A percentile compares a stretch with the other conserved stretches of the same genome.
Evolutionary conservation across 345 rosid species (phyloP).

Genomic region (Hypericum androsaemum): DNA sequence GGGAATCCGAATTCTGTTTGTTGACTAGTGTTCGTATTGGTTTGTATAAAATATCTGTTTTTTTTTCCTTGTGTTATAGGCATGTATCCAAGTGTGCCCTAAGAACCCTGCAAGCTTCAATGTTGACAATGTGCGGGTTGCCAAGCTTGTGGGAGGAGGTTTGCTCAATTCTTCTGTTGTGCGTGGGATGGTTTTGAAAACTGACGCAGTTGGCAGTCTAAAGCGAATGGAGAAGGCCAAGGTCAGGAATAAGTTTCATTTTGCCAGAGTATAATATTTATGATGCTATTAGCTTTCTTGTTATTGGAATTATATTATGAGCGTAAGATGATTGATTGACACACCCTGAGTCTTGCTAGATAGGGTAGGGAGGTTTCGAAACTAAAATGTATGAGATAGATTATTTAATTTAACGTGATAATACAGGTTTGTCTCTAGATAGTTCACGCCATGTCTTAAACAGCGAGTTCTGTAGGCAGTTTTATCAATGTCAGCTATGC

Average conservation of each 20-base stretch:
- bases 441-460: too few species aligned
- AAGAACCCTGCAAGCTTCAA: constrained; percentile 88
- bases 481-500: too few species aligned
- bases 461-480: too few species aligned
- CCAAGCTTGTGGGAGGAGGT: constrained; percentile 93
- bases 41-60: background rate
- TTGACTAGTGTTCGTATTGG: constrained; percentile 8
- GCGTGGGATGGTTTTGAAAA: constrained; percentile 86
- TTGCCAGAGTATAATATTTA: background rate
- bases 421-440: too few species aligned
- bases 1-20: too few species aligned
- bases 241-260: constrained; percentile 29
- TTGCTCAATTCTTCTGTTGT: constrained; percentile 63
- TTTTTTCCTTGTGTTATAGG: constrained; percentile 31
- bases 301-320: too few species aligned
- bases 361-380: too few species aligned
- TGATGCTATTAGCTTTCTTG: background rate
- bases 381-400: too few species aligned
- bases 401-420: too few species aligned
- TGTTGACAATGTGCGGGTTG: constrained; percentile 87
- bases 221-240: constrained; percentile 79
- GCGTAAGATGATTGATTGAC: too few species aligned
- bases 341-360: too few species aligned
- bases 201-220: constrained; percentile 77
- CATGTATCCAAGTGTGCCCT: constrained; percentile 96